Conservation (phyloP, 345 rosid genomes). For the Hibiscus trionum region DNA sequence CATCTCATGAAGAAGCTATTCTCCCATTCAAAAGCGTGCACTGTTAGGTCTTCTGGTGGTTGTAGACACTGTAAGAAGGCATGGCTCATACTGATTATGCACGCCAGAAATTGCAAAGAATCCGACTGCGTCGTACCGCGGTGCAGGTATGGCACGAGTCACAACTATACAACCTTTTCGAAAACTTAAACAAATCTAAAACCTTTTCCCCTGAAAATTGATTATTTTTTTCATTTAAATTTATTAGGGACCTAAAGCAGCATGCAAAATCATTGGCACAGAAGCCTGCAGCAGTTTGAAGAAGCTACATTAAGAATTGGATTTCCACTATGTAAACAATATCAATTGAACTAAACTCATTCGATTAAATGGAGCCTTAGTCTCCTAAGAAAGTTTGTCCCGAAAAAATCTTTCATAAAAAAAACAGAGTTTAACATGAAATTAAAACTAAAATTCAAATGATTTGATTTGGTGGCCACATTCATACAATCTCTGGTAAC, state of each 20-base stretch:
- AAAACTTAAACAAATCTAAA: neutral
- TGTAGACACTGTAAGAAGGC: conserved; percentile 24
- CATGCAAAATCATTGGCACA: neutral
- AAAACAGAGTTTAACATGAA: conserved; percentile 14
- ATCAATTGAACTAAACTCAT: too few relatives aligned
- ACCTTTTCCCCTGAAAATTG: neutral
- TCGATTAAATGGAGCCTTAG: too few relatives aligned
- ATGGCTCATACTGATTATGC: conserved; percentile 22
- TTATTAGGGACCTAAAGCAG: conserved; percentile 19
- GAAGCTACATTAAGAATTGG: neutral
- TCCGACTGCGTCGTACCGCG: conserved; percentile 26
- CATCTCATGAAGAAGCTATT: conserved; percentile 23
- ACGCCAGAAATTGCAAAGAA: conserved; percentile 29
- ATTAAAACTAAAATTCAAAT: neutral
- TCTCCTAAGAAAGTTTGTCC: too few relatives aligned
- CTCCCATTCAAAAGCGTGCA: conserved; percentile 29
- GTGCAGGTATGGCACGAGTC: conserved; percentile 34
- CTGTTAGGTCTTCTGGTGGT: conserved; percentile 13
- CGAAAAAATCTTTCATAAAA: too few relatives aligned
- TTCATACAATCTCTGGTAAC: neutral
- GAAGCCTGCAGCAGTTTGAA: conserved; percentile 9
- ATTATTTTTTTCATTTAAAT: neutral
- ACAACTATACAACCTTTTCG: neutral
- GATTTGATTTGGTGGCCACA: neutral
- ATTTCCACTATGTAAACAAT: too few relatives aligned